These are phyloP conservation scores for Camellia oleifera DNA, from an alignment of 179 eudicot genomes.

Conservation along the genomic window DNA sequence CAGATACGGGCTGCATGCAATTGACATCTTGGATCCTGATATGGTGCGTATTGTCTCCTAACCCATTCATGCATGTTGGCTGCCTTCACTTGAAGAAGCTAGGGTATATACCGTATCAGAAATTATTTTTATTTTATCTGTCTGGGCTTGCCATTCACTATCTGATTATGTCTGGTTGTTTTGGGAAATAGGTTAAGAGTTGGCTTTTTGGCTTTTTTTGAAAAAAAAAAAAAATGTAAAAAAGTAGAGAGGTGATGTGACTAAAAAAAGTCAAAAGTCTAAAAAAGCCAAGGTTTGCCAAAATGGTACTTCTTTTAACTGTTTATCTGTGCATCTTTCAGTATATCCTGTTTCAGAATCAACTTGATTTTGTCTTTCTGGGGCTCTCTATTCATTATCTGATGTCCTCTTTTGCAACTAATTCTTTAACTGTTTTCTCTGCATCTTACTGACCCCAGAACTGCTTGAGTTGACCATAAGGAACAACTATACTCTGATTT, in stretches of 20 bases:
- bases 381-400: background rate
- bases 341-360: background rate
- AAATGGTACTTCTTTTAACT: too few species aligned
- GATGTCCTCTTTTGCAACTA: background rate
- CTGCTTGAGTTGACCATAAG: background rate
- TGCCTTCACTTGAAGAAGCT: background rate
- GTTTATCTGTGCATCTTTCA: background rate
- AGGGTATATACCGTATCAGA: background rate
- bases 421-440: background rate
- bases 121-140: too few species aligned
- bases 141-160: background rate
- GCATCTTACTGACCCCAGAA: background rate
- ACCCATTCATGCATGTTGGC: background rate
- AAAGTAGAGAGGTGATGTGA: too few species aligned
- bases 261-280: too few species aligned
- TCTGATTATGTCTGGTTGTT: too few species aligned
- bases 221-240: too few species aligned
- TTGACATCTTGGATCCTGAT: slow-evolving; percentile 92
- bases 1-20: slow-evolving; percentile 84
- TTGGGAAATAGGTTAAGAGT: too few species aligned
- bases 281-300: too few species aligned
- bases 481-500: background rate
- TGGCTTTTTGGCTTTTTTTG: too few species aligned
- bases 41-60: slow-evolving; percentile 45
- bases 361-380: background rate